Percentiles rank a stretch among this genome's conserved stretches.
Conservation (phyloP, 441 rosid genomes). For the Populus hybrid region DNA sequence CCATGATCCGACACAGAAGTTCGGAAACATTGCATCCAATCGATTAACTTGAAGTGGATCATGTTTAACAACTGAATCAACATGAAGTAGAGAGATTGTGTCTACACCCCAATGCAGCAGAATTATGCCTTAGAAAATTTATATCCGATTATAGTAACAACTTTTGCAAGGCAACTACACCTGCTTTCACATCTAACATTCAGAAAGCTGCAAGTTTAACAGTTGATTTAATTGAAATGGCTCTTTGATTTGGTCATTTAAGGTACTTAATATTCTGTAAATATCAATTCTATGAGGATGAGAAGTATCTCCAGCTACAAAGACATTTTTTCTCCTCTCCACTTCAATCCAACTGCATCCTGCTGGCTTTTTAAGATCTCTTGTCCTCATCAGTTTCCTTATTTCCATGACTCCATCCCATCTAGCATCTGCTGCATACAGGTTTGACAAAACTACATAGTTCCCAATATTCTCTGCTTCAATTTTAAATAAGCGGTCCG, state of each 20-base stretch:
- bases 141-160: too few species aligned
- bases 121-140: too few species aligned
- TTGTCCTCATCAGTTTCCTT: slow-evolving; percentile 65
- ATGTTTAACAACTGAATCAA: slow-evolving; percentile 14
- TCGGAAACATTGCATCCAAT: background rate
- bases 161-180: background rate
- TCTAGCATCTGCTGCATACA: slow-evolving; percentile 71
- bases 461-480: slow-evolving; percentile 60
- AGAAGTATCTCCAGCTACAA: slow-evolving; percentile 69
- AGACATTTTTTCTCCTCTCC: slow-evolving; percentile 49
- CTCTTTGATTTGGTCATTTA: slow-evolving; percentile 61
- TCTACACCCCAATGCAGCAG: background rate
- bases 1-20: background rate
- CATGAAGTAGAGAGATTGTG: background rate
- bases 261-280: slow-evolving; percentile 33
- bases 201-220: slow-evolving; percentile 10
- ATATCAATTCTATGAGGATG: slow-evolving; percentile 54
- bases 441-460: slow-evolving; percentile 68
- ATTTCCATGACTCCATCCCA: slow-evolving; percentile 74
- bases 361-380: slow-evolving; percentile 68
- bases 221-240: slow-evolving; percentile 29
- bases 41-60: background rate
- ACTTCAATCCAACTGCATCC: slow-evolving; percentile 95
- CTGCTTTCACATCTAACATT: slow-evolving; percentile 18
- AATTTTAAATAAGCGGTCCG: slow-evolving; percentile 55